These are phyloP conservation scores for Phaseolus coccineus DNA, from an alignment of 331 rosid species.

Conservation along the genomic window DNA sequence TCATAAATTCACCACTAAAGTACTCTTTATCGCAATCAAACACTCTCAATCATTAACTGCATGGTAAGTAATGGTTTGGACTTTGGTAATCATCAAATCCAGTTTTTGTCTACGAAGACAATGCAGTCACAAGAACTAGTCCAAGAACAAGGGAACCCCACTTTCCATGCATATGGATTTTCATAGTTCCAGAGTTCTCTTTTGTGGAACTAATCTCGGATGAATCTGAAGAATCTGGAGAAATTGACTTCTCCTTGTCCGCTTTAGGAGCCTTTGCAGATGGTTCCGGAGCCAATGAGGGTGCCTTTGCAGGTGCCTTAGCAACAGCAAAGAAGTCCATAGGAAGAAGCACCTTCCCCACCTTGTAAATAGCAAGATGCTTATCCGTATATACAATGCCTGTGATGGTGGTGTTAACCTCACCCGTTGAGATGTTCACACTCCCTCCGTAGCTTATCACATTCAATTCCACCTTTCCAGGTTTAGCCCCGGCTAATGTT, in stretches of 20 bases:
- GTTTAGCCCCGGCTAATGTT: slow-evolving; percentile 55
- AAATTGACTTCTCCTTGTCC: slow-evolving; percentile 39
- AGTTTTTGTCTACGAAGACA: background rate
- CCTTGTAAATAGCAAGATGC: slow-evolving; percentile 57
- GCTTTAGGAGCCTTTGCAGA: slow-evolving; percentile 47
- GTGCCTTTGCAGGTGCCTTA: slow-evolving; percentile 44
- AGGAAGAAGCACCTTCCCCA: slow-evolving; percentile 62
- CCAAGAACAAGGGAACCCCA: slow-evolving; percentile 34
- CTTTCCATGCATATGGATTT: slow-evolving; percentile 37
- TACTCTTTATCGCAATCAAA: no score
- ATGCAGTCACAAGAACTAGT: background rate
- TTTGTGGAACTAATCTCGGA: slow-evolving; percentile 29
- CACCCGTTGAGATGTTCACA: slow-evolving; percentile 60
- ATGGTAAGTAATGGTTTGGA: background rate
- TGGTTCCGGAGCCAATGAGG: slow-evolving; percentile 46
- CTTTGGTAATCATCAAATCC: background rate
- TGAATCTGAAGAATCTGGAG: slow-evolving; percentile 26
- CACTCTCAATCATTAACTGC: no score
- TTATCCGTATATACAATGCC: slow-evolving; percentile 54
- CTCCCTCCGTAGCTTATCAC: slow-evolving; percentile 54
- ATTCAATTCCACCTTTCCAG: slow-evolving; percentile 47
- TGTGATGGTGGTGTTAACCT: slow-evolving; percentile 53
- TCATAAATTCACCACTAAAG: no score
- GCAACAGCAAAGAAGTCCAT: slow-evolving; percentile 42
- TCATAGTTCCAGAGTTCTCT: slow-evolving; percentile 28